A percentile compares a stretch with the other conserved stretches of the same genome.
Conservation (phyloP, 2,329 filamentous ascomycete genomes). For the Meredithiella fracta region DNA sequence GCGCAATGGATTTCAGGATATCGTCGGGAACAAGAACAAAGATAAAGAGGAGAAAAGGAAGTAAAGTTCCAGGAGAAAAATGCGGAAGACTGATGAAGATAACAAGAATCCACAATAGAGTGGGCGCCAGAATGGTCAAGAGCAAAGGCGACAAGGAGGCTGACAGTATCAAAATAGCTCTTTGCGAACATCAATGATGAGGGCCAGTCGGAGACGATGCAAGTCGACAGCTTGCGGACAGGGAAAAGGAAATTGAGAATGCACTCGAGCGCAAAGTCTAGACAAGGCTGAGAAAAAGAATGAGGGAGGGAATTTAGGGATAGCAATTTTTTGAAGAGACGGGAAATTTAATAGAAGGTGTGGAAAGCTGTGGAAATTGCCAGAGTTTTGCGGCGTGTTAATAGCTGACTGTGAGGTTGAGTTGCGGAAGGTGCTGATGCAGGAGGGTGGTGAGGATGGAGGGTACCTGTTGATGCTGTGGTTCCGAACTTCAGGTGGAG, state of each 20-base stretch:
- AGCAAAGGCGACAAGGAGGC: slow-evolving; percentile 4
- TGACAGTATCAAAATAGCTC: slow-evolving; percentile 1
- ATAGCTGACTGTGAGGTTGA: not conserved
- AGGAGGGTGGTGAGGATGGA: not conserved
- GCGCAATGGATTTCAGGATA: not conserved
- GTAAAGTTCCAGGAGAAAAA: not conserved
- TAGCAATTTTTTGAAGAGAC: not conserved
- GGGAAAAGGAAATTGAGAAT: slow-evolving; percentile 6
- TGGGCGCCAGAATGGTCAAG: not conserved
- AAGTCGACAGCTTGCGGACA: not conserved
- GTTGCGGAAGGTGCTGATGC: not conserved
- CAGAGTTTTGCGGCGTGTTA: not conserved
- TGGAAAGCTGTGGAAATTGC: not conserved
- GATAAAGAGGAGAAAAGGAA: not conserved
- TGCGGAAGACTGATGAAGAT: not conserved
- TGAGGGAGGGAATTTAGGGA: not conserved
- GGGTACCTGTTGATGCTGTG: not conserved
- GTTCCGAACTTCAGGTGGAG: not conserved
- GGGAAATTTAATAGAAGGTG: not conserved
- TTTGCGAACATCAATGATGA: not conserved
- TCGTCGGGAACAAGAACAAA: not conserved
- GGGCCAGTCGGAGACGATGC: not conserved
- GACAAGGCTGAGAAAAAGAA: not conserved
- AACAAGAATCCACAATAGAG: not conserved
- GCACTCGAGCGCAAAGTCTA: slow-evolving; percentile 3